Evolutionary conservation across 169 alveolate species (phyloP).

Genomic region (Cryptosporidium felis): DNA sequence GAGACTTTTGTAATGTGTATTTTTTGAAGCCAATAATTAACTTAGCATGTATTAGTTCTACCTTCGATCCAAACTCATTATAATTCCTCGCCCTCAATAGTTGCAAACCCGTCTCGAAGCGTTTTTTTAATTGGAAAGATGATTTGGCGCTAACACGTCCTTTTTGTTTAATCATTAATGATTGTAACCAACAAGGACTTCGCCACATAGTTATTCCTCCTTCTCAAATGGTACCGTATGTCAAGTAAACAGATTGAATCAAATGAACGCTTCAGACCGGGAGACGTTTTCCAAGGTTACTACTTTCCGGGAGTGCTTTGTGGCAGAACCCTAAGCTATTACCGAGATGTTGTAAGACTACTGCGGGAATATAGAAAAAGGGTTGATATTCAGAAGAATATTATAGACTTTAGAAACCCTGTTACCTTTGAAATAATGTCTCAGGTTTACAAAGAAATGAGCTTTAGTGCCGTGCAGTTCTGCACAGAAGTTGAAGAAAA

Average conservation of each 20-base stretch:
- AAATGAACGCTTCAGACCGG: constrained; percentile 62
- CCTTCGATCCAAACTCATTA: neutral
- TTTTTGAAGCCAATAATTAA: constrained; percentile 26
- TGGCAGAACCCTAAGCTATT: constrained; percentile 49
- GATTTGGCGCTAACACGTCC: too few relatives aligned
- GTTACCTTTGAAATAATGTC: constrained; percentile 26
- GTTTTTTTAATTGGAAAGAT: too few relatives aligned
- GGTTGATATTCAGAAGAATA: neutral
- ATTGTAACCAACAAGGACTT: too few relatives aligned
- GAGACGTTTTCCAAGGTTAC: constrained; percentile 59
- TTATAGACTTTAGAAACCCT: neutral
- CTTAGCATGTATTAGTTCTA: neutral
- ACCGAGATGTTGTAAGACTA: constrained; percentile 14
- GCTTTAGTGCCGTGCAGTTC: constrained; percentile 33
- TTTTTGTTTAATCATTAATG: too few relatives aligned
- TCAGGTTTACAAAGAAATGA: neutral
- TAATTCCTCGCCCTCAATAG: too few relatives aligned
- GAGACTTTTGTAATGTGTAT: neutral
- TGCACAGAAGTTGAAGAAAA: constrained; percentile 40
- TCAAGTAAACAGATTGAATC: constrained; percentile 6
- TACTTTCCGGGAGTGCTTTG: constrained; percentile 69
- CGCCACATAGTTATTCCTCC: too few relatives aligned
- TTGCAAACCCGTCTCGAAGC: too few relatives aligned
- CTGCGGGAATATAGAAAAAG: neutral
- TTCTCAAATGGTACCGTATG: neutral